phyloP scores from a whole-genome alignment of 2,329 filamentous ascomycete genomes.

The Neonectria neomacrospora region DNA sequence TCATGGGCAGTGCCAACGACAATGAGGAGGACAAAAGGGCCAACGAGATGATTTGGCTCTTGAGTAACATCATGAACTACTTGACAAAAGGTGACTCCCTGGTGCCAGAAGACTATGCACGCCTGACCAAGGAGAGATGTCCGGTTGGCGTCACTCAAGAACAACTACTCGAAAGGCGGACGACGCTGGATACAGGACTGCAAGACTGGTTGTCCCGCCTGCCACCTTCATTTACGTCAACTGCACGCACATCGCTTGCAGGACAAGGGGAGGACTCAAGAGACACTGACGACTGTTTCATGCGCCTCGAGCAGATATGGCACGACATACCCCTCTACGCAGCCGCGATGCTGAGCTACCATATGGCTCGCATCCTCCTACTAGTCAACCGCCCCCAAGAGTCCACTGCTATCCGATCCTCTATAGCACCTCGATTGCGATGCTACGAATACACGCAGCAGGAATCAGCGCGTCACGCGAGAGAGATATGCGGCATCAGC shows the following conservation, averaged over 20 bases:
- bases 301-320: slow-evolving; percentile 67
- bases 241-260: slow-evolving; percentile 25
- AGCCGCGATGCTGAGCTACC: slow-evolving; percentile 72
- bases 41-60: slow-evolving; percentile 73
- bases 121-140: slow-evolving; percentile 29
- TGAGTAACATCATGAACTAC: slow-evolving; percentile 74
- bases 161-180: slow-evolving; percentile 33
- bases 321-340: slow-evolving; percentile 72
- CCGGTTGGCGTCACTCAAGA: slow-evolving; percentile 37
- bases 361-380: slow-evolving; percentile 71
- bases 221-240: slow-evolving; percentile 26
- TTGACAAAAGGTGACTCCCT: slow-evolving; percentile 67
- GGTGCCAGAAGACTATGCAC: slow-evolving; percentile 42
- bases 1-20: slow-evolving; percentile 56
- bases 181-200: slow-evolving; percentile 25
- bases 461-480: slow-evolving; percentile 29
- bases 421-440: slow-evolving; percentile 31
- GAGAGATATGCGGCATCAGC: slow-evolving; percentile 37
- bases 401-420: slow-evolving; percentile 37
- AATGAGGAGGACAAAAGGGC: slow-evolving; percentile 73
- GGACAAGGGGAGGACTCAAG: background rate
- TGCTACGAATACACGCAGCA: slow-evolving; percentile 31
- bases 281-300: background rate
- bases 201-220: slow-evolving; percentile 34
- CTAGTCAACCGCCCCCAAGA: slow-evolving; percentile 60